A percentile compares a stretch with the other conserved stretches of the same genome.
Evolutionary conservation across 2,329 filamentous ascomycete genomes (phyloP).

Genomic region (Neoscytalidium dimidiatum): DNA sequence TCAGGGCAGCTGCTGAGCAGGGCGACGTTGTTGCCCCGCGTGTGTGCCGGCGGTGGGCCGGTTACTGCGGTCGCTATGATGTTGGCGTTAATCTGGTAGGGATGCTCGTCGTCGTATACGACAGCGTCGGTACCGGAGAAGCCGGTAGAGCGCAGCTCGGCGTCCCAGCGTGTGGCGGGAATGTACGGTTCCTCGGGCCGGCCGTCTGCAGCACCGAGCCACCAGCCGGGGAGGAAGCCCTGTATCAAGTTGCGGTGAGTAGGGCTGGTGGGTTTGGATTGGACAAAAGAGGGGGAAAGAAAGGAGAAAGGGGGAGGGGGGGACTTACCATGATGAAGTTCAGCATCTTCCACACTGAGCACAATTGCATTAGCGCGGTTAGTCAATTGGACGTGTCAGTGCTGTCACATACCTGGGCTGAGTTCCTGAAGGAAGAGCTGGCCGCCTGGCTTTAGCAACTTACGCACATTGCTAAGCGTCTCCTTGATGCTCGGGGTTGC

Average conservation of each 20-base stretch:
- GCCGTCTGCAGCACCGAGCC: slow-evolving; percentile 34
- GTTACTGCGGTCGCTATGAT: slow-evolving; percentile 22
- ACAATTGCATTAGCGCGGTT: neutral
- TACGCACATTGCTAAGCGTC: slow-evolving; percentile 28
- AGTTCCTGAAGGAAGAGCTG: slow-evolving; percentile 49
- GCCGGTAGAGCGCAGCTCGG: slow-evolving; percentile 32
- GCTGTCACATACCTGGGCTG: slow-evolving; percentile 21
- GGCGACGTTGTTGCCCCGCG: slow-evolving; percentile 6
- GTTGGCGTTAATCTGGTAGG: slow-evolving; percentile 24
- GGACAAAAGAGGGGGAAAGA: neutral
- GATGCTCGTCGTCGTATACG: slow-evolving; percentile 24
- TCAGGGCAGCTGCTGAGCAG: neutral
- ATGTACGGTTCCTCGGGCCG: slow-evolving; percentile 28
- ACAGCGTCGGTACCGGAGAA: slow-evolving; percentile 34
- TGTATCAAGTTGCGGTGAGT: neutral
- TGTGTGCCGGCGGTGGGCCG: neutral
- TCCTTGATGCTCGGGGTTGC: slow-evolving; percentile 20
- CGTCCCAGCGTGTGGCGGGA: slow-evolving; percentile 31
- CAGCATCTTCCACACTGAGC: slow-evolving; percentile 23
- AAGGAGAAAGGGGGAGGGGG: neutral
- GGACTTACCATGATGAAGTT: slow-evolving; percentile 31
- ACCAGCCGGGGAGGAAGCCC: slow-evolving; percentile 37
- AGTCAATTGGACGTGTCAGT: neutral
- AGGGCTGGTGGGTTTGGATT: neutral
- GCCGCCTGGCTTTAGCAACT: slow-evolving; percentile 43